Evolutionary conservation across 2,329 filamentous ascomycete genomes (phyloP).

Genomic region (Teratosphaeria viscida): DNA sequence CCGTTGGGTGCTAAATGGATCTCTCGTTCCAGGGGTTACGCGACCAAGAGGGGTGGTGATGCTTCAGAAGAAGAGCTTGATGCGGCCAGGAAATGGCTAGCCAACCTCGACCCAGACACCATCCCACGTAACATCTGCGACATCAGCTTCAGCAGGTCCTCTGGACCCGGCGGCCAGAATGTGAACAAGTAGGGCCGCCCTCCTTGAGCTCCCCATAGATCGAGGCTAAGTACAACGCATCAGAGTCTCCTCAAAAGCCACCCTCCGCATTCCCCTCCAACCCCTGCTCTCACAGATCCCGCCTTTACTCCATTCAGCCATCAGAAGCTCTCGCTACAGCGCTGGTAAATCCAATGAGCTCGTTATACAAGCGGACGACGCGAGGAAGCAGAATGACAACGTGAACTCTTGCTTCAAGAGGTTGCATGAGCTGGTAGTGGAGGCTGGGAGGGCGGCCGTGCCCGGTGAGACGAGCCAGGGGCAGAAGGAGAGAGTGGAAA

Average conservation of each 20-base stretch:
- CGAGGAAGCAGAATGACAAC: conserved; percentile 51
- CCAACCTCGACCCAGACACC: conserved; percentile 40
- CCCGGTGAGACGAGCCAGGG: conserved; percentile 51
- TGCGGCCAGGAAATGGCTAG: conserved; percentile 47
- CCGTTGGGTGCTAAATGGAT: background rate
- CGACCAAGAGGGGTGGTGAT: conserved; percentile 7
- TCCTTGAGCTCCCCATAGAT: background rate
- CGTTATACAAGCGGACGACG: conserved; percentile 54
- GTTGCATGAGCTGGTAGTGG: conserved; percentile 44
- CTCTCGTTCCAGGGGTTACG: conserved; percentile 2
- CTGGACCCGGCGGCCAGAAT: conserved; percentile 57
- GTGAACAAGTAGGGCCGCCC: conserved; percentile 52
- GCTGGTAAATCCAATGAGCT: conserved; percentile 43
- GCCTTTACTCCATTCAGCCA: conserved; percentile 39
- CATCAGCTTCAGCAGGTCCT: conserved; percentile 52
- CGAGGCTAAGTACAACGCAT: background rate
- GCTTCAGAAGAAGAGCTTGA: conserved; percentile 16
- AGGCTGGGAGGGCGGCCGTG: conserved; percentile 40
- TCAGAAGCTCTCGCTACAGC: conserved; percentile 46
- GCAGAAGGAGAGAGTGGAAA: conserved; percentile 45
- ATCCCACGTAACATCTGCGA: conserved; percentile 48
- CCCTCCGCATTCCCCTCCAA: conserved; percentile 46
- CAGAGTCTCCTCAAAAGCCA: conserved; percentile 58
- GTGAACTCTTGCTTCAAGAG: conserved; percentile 49
- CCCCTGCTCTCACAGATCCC: conserved; percentile 46